Percentiles rank a stretch among this genome's conserved stretches.
Evolutionary conservation across 2,329 filamentous ascomycete genomes (phyloP).

Genomic region (Fusarium dimerum): DNA sequence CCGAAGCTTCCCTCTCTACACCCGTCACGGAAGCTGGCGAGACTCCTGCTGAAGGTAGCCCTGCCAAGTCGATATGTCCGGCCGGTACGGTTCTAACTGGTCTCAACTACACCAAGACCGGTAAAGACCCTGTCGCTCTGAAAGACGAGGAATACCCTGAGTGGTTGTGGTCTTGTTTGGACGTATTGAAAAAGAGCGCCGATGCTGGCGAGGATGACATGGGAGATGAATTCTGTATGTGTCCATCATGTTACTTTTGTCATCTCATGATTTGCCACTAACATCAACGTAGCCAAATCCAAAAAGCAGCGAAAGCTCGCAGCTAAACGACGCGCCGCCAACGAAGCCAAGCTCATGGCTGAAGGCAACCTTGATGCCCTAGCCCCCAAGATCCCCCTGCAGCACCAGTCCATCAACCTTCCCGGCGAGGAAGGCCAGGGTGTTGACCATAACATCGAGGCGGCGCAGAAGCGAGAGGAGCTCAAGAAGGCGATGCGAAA

Average conservation of each 20-base stretch:
- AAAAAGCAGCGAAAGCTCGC: constrained; percentile 77
- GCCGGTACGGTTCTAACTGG: constrained; percentile 72
- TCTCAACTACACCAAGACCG: constrained; percentile 76
- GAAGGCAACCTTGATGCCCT: constrained; percentile 67
- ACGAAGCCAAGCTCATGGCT: constrained; percentile 61
- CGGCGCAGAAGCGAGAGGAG: constrained; percentile 56
- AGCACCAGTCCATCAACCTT: constrained; percentile 77
- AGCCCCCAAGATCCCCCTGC: constrained; percentile 69
- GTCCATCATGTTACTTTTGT: neutral
- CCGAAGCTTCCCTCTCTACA: constrained; percentile 39
- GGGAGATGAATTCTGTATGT: constrained; percentile 80
- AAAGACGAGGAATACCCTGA: constrained; percentile 75
- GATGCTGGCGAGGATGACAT: constrained; percentile 54
- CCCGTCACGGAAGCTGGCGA: constrained; percentile 36
- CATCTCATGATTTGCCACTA: constrained; percentile 6
- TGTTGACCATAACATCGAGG: constrained; percentile 47
- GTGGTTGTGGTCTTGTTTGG: constrained; percentile 77
- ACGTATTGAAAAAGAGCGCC: constrained; percentile 56
- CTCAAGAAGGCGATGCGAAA: constrained; percentile 71
- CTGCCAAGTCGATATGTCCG: constrained; percentile 53
- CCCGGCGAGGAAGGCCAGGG: constrained; percentile 49
- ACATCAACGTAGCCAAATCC: constrained; percentile 66
- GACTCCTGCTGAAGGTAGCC: constrained; percentile 30
- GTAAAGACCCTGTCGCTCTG: constrained; percentile 70
- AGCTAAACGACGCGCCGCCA: constrained; percentile 60